Conservation (phyloP, 441 rosid species). For the Erodium texanum region DNA sequence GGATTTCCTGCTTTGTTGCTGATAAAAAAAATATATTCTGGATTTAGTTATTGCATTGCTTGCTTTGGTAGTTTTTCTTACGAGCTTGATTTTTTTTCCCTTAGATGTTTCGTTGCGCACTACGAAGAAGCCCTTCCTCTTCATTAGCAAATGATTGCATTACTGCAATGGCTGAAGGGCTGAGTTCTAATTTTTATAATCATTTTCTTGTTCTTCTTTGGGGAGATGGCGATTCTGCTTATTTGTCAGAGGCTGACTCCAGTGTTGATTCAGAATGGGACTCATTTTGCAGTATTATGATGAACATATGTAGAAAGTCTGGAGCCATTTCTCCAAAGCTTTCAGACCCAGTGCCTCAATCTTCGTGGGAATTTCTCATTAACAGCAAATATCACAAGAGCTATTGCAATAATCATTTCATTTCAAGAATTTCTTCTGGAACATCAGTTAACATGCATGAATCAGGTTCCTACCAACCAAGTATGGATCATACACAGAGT, state of each 20-base stretch:
- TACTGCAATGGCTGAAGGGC: constrained; percentile 87
- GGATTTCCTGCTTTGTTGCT: too few species aligned
- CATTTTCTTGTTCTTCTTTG: constrained; percentile 78
- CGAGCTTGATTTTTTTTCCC: constrained; percentile 16
- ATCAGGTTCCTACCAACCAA: constrained; percentile 28
- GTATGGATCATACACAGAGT: constrained; percentile 30
- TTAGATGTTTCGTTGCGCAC: constrained; percentile 81
- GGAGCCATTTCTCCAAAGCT: constrained; percentile 32
- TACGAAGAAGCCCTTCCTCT: constrained; percentile 68
- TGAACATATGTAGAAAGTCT: constrained; percentile 53
- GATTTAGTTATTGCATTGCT: constrained; percentile 5
- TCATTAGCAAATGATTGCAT: constrained; percentile 82
- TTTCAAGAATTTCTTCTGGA: constrained; percentile 32
- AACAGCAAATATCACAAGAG: constrained; percentile 75
- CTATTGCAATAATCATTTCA: constrained; percentile 41
- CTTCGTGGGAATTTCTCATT: constrained; percentile 87
- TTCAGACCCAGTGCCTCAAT: constrained; percentile 25
- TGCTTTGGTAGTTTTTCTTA: constrained; percentile 9
- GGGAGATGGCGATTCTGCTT: constrained; percentile 52
- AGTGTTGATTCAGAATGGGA: constrained; percentile 69
- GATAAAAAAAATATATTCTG: too few species aligned
- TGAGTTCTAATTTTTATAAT: constrained; percentile 53
- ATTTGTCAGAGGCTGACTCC: constrained; percentile 41
- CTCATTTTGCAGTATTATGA: constrained; percentile 50
- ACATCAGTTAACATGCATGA: constrained; percentile 24